These are phyloP conservation scores for Rhizophora apiculata DNA, from an alignment of 345 rosid genomes.

Conservation along the genomic window DNA sequence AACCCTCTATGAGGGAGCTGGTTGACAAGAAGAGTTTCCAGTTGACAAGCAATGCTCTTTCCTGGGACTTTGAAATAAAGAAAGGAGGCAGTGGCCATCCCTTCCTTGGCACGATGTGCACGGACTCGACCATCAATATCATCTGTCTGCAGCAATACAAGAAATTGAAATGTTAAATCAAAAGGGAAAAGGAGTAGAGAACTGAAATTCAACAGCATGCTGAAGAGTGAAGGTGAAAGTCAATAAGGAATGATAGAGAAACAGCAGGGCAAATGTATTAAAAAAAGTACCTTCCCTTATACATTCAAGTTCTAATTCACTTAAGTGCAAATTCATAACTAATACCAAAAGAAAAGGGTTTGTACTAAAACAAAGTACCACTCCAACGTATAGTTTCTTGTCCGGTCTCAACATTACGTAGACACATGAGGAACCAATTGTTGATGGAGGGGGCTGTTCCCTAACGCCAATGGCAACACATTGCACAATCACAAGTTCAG, in stretches of 20 bases:
- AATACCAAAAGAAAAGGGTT: background rate
- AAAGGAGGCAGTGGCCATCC: conserved; percentile 66
- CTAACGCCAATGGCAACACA: conserved; percentile 60
- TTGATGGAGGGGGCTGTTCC: conserved; percentile 95
- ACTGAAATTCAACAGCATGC: background rate
- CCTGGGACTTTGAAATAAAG: conserved; percentile 75
- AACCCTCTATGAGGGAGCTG: conserved; percentile 68
- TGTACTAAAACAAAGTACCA: conserved; percentile 39
- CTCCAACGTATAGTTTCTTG: conserved; percentile 75
- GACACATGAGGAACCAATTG: conserved; percentile 77
- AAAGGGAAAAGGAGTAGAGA: background rate
- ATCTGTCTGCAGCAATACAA: conserved; percentile 57
- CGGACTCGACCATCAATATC: conserved; percentile 84
- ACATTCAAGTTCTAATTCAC: background rate
- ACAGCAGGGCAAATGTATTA: background rate
- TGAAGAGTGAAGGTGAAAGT: too few species aligned
- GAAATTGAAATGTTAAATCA: background rate
- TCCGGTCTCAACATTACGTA: conserved; percentile 84
- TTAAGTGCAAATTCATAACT: background rate
- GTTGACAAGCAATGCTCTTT: conserved; percentile 87
- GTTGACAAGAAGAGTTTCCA: conserved; percentile 92
- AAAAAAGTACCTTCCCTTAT: background rate
- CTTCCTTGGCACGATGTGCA: conserved; percentile 64
- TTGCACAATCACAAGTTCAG: conserved; percentile 34
- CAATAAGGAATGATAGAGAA: too few species aligned